A percentile compares a stretch with the other conserved stretches of the same genome.
phyloP scores from a whole-genome alignment of 2,329 filamentous ascomycete genomes.

The Pseudogymnoascus sp. region DNA sequence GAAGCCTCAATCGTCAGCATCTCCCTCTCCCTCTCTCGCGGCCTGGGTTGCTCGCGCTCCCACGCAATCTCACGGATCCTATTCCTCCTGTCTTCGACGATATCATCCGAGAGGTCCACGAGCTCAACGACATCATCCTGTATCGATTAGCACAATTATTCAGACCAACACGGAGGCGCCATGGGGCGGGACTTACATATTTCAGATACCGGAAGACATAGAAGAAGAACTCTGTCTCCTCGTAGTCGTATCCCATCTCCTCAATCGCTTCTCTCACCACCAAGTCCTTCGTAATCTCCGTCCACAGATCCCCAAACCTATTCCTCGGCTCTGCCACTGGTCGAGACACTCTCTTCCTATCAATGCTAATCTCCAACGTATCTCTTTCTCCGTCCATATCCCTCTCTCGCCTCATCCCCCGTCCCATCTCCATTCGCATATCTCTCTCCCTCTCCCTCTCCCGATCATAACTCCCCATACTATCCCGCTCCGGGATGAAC shows the following conservation, averaged over 20 bases:
- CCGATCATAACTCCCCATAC: neutral
- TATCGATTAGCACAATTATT: constrained; percentile 26
- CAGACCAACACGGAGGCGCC: neutral
- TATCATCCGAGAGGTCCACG: constrained; percentile 73
- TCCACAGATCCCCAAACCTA: constrained; percentile 70
- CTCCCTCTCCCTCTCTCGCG: constrained; percentile 21
- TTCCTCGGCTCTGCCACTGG: constrained; percentile 24
- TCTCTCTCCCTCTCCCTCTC: constrained; percentile 11
- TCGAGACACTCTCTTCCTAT: neutral
- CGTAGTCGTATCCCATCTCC: constrained; percentile 73
- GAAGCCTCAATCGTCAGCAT: constrained; percentile 16
- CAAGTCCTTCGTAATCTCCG: constrained; percentile 90
- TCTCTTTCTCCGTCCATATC: constrained; percentile 6
- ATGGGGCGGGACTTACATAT: constrained; percentile 56
- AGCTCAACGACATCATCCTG: constrained; percentile 83
- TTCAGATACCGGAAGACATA: constrained; percentile 86
- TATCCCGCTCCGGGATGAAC: constrained; percentile 53
- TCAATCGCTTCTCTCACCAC: constrained; percentile 83
- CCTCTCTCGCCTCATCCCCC: constrained; percentile 7
- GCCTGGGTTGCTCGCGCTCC: constrained; percentile 46
- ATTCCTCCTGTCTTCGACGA: constrained; percentile 54
- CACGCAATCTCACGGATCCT: constrained; percentile 46
- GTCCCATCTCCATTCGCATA: constrained; percentile 8
- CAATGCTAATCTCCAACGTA: neutral
- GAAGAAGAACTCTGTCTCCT: constrained; percentile 82